These are phyloP conservation scores for Tritrichomonas foetus DNA, from an alignment of 208 protist species.

Conservation along the genomic window DNA sequence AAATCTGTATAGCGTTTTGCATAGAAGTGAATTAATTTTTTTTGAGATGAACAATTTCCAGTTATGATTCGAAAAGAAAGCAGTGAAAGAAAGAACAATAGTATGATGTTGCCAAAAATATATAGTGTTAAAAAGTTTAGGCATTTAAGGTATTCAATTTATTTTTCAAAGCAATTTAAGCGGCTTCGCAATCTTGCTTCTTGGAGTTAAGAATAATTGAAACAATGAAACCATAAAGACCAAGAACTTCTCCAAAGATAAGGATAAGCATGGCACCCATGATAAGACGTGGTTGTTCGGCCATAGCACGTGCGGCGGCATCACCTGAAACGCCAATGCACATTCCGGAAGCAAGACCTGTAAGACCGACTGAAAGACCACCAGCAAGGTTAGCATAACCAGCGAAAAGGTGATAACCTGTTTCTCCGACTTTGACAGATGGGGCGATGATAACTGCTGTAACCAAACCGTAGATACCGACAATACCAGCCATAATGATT, in stretches of 20 bases:
- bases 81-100: no score
- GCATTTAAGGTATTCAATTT: no score
- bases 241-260: conserved; percentile 42
- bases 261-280: conserved; percentile 33
- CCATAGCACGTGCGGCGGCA: neutral
- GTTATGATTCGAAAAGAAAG: no score
- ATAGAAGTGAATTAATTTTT: no score
- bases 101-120: no score
- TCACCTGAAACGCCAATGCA: conserved; percentile 36
- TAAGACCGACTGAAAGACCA: conserved; percentile 9
- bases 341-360: neutral
- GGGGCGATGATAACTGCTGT: conserved; percentile 1
- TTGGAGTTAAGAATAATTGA: neutral
- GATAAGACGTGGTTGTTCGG: conserved; percentile 19
- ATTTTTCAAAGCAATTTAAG: no score
- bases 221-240: conserved; percentile 41
- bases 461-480: conserved; percentile 41
- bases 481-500: conserved; percentile 43
- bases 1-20: no score
- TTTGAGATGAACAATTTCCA: no score
- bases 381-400: neutral
- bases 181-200: no score
- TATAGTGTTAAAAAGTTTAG: no score
- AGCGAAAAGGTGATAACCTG: neutral
- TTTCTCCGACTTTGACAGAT: neutral